Conservation (phyloP, 208 protist species). For the Eutreptiella sp. region DNA sequence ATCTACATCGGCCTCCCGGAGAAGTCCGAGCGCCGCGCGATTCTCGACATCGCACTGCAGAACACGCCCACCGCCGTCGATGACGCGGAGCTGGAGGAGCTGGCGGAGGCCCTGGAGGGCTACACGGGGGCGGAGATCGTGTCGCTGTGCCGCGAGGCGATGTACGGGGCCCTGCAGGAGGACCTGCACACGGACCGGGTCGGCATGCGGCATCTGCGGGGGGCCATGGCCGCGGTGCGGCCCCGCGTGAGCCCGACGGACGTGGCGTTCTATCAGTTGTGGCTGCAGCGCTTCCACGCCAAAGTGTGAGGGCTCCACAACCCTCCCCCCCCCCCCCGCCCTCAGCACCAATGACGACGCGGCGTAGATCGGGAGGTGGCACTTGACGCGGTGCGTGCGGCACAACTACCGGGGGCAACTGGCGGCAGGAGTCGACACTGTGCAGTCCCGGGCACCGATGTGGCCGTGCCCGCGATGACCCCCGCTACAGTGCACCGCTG, state of each 20-base stretch:
- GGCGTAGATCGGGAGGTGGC: no score
- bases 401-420: no score
- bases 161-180: constrained; percentile 85
- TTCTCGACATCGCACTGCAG: constrained; percentile 66
- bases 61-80: constrained; percentile 44
- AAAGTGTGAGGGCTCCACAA: no score
- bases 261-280: constrained; percentile 42
- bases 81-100: constrained; percentile 47
- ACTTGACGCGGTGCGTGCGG: no score
- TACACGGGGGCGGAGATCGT: constrained; percentile 93
- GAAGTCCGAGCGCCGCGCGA: constrained; percentile 56
- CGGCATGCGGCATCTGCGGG: constrained; percentile 45
- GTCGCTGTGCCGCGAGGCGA: constrained; percentile 84
- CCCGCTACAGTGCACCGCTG: no score
- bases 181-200: constrained; percentile 45
- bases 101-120: constrained; percentile 59
- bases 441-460: no score
- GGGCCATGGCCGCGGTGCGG: constrained; percentile 48
- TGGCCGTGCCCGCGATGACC: no score
- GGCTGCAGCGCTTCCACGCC: constrained; percentile 1
- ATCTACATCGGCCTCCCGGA: constrained; percentile 84
- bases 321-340: no score
- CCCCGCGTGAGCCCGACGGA: constrained; percentile 36
- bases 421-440: no score
- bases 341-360: no score